phyloP scores from a whole-genome alignment of 176 grass and related monocot genomes.

The Musa acuminata region DNA sequence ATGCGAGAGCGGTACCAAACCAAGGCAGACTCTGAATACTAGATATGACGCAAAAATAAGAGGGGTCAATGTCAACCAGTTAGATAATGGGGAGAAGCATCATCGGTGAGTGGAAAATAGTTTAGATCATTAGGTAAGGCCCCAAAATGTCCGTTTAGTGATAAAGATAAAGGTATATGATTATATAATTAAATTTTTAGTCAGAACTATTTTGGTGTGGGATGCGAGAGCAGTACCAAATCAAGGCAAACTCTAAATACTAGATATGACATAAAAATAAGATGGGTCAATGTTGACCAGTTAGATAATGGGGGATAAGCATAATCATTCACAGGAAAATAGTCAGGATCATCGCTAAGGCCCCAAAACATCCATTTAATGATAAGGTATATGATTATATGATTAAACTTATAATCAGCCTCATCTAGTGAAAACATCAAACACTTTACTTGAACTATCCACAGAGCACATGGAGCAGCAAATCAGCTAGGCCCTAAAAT shows the following conservation, averaged over 20 bases:
- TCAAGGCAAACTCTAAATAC: no score
- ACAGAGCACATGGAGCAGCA: not conserved
- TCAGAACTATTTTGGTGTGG: not conserved
- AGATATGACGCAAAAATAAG: no score
- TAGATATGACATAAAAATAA: no score
- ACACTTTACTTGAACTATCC: not conserved
- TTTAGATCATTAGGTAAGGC: not conserved
- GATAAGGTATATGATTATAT: not conserved
- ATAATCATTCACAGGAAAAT: no score
- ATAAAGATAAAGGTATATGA: not conserved
- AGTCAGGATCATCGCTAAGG: not conserved
- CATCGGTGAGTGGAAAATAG: no score
- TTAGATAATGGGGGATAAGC: no score
- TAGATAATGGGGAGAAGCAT: no score
- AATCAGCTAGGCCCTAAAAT: not conserved
- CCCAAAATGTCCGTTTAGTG: not conserved
- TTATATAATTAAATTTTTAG: not conserved
- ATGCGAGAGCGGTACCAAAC: no score
- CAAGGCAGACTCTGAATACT: no score
- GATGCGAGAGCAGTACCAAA: no score
- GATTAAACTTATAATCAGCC: not conserved
- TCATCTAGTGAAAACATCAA: not conserved
- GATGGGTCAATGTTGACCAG: no score
- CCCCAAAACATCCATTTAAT: not conserved
- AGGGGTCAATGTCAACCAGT: no score